These are phyloP conservation scores for Coffea eugenioides DNA, from an alignment of 257 asterid genomes.

Conservation along the genomic window DNA sequence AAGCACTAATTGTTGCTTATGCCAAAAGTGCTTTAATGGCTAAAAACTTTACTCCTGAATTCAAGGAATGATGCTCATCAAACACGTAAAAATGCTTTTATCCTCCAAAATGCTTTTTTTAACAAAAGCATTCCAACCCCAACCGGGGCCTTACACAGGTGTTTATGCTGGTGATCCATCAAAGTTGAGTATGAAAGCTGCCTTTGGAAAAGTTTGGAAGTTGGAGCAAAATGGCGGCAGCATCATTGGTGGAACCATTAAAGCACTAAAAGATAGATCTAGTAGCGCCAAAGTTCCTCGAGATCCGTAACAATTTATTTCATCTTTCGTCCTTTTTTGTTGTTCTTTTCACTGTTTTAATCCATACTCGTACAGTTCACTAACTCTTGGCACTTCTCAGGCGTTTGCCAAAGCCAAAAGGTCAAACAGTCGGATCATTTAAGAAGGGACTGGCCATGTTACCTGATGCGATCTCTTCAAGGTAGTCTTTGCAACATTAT, in stretches of 20 bases:
- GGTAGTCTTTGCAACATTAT: constrained; percentile 34
- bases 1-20: no score
- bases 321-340: constrained; percentile 18
- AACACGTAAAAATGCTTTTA: no score
- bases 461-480: constrained; percentile 77
- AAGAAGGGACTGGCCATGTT: constrained; percentile 71
- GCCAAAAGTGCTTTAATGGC: no score
- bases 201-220: constrained; percentile 97
- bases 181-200: constrained; percentile 94
- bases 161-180: constrained; percentile 99
- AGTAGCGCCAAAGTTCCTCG: constrained; percentile 53
- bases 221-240: constrained; percentile 95
- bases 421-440: constrained; percentile 97
- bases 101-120: no score
- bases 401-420: constrained; percentile 89
- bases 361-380: constrained; percentile 16
- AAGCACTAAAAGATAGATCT: constrained; percentile 69
- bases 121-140: no score
- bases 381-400: constrained; percentile 43
- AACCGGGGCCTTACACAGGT: constrained; percentile 39
- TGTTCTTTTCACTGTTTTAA: constrained; percentile 19
- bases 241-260: constrained; percentile 86
- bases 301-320: constrained; percentile 69
- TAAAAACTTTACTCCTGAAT: no score
- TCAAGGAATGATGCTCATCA: no score